phyloP scores from a whole-genome alignment of 257 asterid species.

The Cordia subcordata region DNA sequence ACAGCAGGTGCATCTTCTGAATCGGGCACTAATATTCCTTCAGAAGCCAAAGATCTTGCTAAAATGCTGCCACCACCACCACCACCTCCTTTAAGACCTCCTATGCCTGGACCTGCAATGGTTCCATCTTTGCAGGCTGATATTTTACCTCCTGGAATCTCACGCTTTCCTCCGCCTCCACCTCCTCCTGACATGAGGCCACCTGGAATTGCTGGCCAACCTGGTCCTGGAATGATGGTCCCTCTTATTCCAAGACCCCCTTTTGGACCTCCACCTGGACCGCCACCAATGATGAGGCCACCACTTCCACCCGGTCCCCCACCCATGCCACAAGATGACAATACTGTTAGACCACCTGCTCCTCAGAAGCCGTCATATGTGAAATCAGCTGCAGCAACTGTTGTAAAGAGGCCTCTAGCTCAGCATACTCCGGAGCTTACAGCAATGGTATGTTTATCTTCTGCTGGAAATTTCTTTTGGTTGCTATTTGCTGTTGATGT shows the following conservation, averaged over 20 bases:
- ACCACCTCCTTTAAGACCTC: slow-evolving; percentile 64
- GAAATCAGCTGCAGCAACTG: slow-evolving; percentile 97
- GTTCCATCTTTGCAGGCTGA: slow-evolving; percentile 34
- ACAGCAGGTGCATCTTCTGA: slow-evolving; percentile 51
- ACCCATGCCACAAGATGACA: slow-evolving; percentile 57
- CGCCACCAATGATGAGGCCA: slow-evolving; percentile 92
- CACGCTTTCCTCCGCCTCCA: slow-evolving; percentile 71
- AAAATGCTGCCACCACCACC: slow-evolving; percentile 66
- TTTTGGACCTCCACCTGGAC: slow-evolving; percentile 69
- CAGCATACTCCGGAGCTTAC: slow-evolving; percentile 99
- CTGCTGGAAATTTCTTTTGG: not conserved
- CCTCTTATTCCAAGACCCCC: slow-evolving; percentile 74
- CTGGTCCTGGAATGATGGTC: slow-evolving; percentile 64
- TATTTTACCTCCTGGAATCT: slow-evolving; percentile 43
- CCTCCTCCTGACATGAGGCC: slow-evolving; percentile 72
- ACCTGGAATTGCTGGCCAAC: slow-evolving; percentile 57
- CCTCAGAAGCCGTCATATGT: slow-evolving; percentile 87
- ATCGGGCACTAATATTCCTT: slow-evolving; percentile 41
- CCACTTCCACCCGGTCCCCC: slow-evolving; percentile 99
- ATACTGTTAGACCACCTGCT: slow-evolving; percentile 42
- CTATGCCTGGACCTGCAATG: slow-evolving; percentile 48
- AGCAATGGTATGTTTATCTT: slow-evolving; percentile 55
- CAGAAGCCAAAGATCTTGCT: slow-evolving; percentile 46
- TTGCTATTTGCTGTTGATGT: not conserved
- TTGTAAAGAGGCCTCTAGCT: slow-evolving; percentile 97